Evolutionary conservation across 2,329 filamentous ascomycete species (phyloP), one percentile per base, ranked within the genome.

Genomic region (Aspergillus sp.): DNA sequence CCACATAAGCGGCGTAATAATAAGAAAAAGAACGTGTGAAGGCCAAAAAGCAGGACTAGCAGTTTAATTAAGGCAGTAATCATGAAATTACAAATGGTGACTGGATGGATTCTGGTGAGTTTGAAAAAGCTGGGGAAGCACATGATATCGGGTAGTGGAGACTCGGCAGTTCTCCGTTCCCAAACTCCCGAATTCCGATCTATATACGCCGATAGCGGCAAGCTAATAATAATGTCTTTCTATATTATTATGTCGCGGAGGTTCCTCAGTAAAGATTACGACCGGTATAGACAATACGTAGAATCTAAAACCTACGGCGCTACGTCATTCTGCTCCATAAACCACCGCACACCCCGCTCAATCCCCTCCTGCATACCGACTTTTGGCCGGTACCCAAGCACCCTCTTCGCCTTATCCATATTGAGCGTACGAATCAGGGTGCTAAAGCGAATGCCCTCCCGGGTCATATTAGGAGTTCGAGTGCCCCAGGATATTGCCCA

Each of bases 371-470:
- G 9, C 53, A 60, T 49, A 3, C 47, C 31, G 2, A 60, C 38
- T 25, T 46, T 34, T 1, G 53, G 53, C 19, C 15, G 23, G 38
- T 60, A 60, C 19, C 59, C 59, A 28, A 60, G 41, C 47, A 60
- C 59, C n/a, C 53, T n/a, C 34, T 30, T 52, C 45, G 59, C 59
- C 28, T 60, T 60, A 3, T 11, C 30, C 23, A 23, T 30, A 41
- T 60, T 52, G 3, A 60, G 45, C 19, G 59, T 60, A 13, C 59
- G 28, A 2, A 45, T 45, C 25, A 60, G 19, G 5, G 53, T 60
- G 28, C 59, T 60, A 15, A 60, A 60, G 19, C 53, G 47, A 13
- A 60, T 60, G 17, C 59, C 59, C 53, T 60, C 59, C 7, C 53
- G 38, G 7, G 59, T 60, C 53, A 57, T 56, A 48, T 60, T 57